Evolutionary conservation across 257 asterid species (phyloP).

Genomic region (Perilla frutescens): DNA sequence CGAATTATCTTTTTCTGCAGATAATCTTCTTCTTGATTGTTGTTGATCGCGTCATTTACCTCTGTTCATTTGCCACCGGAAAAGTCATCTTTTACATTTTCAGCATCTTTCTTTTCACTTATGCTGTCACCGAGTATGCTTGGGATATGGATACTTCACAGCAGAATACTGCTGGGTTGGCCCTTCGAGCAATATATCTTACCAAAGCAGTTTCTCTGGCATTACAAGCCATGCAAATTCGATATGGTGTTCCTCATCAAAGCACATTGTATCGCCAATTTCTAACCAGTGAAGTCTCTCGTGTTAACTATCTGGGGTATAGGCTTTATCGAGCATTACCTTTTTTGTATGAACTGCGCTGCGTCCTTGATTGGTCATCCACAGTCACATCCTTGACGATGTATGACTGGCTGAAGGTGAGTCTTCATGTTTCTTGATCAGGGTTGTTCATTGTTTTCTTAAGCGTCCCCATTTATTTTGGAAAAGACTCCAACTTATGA

Average conservation of each 20-base stretch:
- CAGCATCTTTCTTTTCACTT: slow-evolving; percentile 87
- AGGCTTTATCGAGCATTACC: slow-evolving; percentile 96
- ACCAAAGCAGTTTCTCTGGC: slow-evolving; percentile 87
- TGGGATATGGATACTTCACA: slow-evolving; percentile 80
- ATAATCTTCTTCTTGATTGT: slow-evolving; percentile 92
- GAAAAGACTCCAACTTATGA: neutral
- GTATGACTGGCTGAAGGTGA: slow-evolving; percentile 99
- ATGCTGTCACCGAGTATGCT: slow-evolving; percentile 80
- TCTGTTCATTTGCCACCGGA: slow-evolving; percentile 87
- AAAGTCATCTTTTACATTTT: slow-evolving; percentile 88
- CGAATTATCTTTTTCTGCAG: slow-evolving; percentile 61
- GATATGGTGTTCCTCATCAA: slow-evolving; percentile 91
- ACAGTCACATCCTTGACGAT: slow-evolving; percentile 90
- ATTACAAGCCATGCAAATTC: slow-evolving; percentile 95
- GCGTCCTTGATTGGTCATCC: slow-evolving; percentile 99
- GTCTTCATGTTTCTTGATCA: slow-evolving; percentile 31
- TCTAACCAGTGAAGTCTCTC: slow-evolving; percentile 90
- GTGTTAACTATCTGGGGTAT: slow-evolving; percentile 84
- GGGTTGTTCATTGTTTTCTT: neutral
- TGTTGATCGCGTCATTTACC: slow-evolving; percentile 94
- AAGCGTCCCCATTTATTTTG: no score
- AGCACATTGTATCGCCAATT: slow-evolving; percentile 98
- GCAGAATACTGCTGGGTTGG: slow-evolving; percentile 81
- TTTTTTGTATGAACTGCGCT: slow-evolving; percentile 89
- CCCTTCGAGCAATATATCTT: slow-evolving; percentile 90